Evolutionary conservation across 208 protist genomes (phyloP).

Genomic region (Leishmania braziliensis): DNA sequence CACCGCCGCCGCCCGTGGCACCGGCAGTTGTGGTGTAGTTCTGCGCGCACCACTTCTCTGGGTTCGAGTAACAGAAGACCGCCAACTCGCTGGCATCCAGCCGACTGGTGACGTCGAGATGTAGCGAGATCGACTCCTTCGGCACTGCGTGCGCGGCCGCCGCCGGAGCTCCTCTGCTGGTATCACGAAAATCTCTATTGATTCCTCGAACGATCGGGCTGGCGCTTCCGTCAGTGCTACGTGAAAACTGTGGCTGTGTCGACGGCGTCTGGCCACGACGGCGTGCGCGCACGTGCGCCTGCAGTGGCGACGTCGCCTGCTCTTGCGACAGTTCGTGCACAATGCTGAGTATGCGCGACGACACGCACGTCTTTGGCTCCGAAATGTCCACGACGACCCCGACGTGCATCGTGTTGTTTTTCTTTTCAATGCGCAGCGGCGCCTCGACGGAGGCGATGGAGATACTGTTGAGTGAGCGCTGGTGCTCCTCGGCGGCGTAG

Average conservation of each 20-base stretch:
- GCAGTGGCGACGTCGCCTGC: conserved; percentile 27
- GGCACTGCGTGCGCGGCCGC: neutral
- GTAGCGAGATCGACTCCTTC: conserved; percentile 17
- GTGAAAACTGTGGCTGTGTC: neutral
- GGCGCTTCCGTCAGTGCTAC: too few species aligned
- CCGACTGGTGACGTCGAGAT: conserved; percentile 59
- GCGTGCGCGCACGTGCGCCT: conserved; percentile 1
- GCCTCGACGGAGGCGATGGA: conserved; percentile 58
- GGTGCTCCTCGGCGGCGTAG: conserved; percentile 48
- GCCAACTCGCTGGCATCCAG: conserved; percentile 47
- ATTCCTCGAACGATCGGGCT: neutral
- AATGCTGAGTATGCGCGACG: conserved; percentile 68
- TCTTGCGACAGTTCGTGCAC: conserved; percentile 62
- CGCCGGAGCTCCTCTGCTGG: neutral
- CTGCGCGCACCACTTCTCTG: conserved; percentile 8
- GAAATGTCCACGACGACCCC: conserved; percentile 69
- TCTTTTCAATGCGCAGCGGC: conserved; percentile 57
- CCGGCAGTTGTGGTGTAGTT: neutral
- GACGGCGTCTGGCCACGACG: neutral
- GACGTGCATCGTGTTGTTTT: conserved; percentile 32
- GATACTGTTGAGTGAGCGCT: conserved; percentile 55
- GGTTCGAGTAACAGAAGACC: conserved; percentile 43
- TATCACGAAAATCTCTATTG: neutral
- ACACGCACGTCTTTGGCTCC: conserved; percentile 59
- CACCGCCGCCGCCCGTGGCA: conserved; percentile 1